phyloP scores from a whole-genome alignment of 2,329 filamentous ascomycete genomes.

The Neofusicoccum ribis region DNA sequence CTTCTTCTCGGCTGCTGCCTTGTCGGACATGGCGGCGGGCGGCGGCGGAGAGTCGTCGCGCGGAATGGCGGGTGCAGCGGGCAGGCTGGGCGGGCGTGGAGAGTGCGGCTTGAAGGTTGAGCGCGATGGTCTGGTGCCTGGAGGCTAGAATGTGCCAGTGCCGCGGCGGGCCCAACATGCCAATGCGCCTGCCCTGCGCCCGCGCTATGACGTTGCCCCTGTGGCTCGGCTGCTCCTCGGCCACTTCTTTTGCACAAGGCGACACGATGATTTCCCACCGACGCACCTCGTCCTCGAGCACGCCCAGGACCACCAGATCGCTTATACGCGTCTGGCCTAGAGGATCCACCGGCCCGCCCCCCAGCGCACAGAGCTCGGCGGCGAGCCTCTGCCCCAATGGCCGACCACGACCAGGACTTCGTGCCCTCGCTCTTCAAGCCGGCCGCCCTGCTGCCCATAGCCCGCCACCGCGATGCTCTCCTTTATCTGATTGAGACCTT shows the following conservation, averaged over 20 bases:
- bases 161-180: background rate
- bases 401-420: slow-evolving; percentile 48
- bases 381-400: background rate
- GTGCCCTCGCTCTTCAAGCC: slow-evolving; percentile 88
- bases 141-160: slow-evolving; percentile 3
- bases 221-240: background rate
- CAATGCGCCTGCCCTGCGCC: background rate
- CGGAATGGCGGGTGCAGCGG: background rate
- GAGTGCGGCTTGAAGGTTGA: background rate
- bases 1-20: slow-evolving; percentile 21
- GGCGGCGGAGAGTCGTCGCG: background rate
- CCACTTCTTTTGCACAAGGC: background rate
- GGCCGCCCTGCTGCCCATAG: slow-evolving; percentile 78
- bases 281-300: background rate
- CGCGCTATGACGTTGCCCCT: background rate
- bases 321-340: background rate
- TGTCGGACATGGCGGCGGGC: slow-evolving; percentile 20
- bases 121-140: slow-evolving; percentile 1
- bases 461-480: slow-evolving; percentile 74
- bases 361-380: background rate
- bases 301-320: background rate
- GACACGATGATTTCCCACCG: background rate
- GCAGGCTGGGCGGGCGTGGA: background rate
- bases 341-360: slow-evolving; percentile 9
- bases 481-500: slow-evolving; percentile 84